Conservation (phyloP, 2,329 filamentous ascomycete species). For the Cordyceps farinosa region DNA sequence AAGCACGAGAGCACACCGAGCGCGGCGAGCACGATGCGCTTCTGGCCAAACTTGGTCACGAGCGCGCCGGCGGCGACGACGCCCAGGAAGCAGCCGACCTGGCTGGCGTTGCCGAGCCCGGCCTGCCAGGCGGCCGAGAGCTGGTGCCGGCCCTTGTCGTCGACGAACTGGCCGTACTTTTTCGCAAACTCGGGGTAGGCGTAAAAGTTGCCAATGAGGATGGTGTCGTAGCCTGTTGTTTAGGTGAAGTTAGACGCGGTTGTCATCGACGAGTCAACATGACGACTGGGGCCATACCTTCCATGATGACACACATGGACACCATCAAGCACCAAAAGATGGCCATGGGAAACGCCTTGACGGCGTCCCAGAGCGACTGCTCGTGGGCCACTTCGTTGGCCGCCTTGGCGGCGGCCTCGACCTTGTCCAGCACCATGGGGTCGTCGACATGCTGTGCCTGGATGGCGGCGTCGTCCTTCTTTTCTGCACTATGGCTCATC, state of each 20-base stretch:
- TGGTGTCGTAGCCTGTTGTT: slow-evolving; percentile 19
- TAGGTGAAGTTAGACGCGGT: neutral
- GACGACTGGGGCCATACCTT: slow-evolving; percentile 19
- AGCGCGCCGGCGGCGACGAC: slow-evolving; percentile 40
- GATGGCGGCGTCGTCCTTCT: neutral
- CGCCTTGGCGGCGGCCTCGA: slow-evolving; percentile 12
- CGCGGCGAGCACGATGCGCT: slow-evolving; percentile 38
- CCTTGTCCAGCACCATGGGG: neutral
- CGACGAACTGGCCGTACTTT: slow-evolving; percentile 28
- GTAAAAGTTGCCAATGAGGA: slow-evolving; percentile 25
- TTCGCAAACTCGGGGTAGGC: slow-evolving; percentile 29
- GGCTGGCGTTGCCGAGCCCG: slow-evolving; percentile 39
- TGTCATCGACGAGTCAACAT: neutral
- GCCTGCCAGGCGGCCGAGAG: slow-evolving; percentile 46
- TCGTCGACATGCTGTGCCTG: slow-evolving; percentile 6
- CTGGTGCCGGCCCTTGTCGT: slow-evolving; percentile 28
- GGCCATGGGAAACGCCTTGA: slow-evolving; percentile 24
- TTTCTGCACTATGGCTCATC: neutral
- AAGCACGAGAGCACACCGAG: slow-evolving; percentile 34
- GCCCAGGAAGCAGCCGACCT: slow-evolving; percentile 45
- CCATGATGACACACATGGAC: slow-evolving; percentile 31
- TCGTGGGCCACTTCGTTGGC: slow-evolving; percentile 18
- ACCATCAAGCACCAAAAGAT: slow-evolving; percentile 26
- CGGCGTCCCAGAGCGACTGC: slow-evolving; percentile 18
- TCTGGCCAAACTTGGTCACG: slow-evolving; percentile 39